phyloP scores from a whole-genome alignment of 108 stramenopile genomes.

The Skeletonema tropicum region DNA sequence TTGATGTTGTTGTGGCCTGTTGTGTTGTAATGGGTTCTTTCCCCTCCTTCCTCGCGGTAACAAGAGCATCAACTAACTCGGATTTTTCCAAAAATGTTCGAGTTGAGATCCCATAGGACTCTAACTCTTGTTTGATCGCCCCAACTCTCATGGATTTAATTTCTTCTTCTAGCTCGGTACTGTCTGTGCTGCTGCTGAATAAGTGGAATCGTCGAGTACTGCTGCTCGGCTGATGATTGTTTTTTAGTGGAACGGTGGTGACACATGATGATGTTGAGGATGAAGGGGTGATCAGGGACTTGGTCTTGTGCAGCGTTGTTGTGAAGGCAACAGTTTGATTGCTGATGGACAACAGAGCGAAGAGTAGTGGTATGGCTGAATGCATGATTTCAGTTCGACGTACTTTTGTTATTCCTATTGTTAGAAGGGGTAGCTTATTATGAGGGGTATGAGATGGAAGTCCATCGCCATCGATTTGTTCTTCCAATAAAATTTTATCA shows the following conservation, averaged over 20 bases:
- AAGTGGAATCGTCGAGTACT: neutral
- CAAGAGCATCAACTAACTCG: conserved; percentile 70
- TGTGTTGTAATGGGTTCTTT: conserved; percentile 48
- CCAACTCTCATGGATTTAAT: conserved; percentile 68
- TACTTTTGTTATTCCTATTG: no score
- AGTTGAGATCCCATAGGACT: conserved; percentile 81
- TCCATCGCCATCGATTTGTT: no score
- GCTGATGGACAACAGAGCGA: neutral
- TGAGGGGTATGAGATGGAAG: no score
- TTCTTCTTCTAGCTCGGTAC: conserved; percentile 26
- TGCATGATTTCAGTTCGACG: neutral
- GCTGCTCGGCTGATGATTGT: neutral
- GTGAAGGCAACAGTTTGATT: neutral
- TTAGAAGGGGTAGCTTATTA: no score
- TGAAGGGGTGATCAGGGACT: neutral
- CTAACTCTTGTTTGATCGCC: conserved; percentile 78
- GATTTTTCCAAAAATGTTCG: conserved; percentile 71
- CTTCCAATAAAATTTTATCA: no score
- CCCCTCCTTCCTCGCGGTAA: conserved; percentile 70
- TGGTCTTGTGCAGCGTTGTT: no score
- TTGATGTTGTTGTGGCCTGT: neutral
- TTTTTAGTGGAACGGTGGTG: neutral
- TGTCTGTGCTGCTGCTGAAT: neutral
- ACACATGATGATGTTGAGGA: neutral
- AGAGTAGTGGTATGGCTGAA: neutral